These are phyloP conservation scores for Quercus bicolor DNA, from an alignment of 306 rosid species.

Conservation along the genomic window DNA sequence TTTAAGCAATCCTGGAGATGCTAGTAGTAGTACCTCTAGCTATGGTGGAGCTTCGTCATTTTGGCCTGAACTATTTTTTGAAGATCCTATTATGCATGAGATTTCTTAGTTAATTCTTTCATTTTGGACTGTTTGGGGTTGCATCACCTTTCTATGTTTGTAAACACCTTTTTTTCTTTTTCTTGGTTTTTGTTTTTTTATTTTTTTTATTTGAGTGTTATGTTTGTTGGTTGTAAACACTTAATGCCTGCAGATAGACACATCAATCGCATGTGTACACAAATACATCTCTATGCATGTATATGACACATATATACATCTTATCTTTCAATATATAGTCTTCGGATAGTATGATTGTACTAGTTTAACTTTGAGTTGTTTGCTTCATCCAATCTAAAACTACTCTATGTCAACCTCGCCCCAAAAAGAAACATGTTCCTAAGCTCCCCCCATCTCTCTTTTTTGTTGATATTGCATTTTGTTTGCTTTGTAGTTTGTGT, in stretches of 20 bases:
- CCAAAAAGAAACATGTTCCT: too few species aligned
- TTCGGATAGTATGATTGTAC: background rate
- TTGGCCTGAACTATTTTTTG: slow-evolving; percentile 56
- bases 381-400: background rate
- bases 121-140: slow-evolving; percentile 5
- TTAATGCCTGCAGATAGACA: slow-evolving; percentile 21
- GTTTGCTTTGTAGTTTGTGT: background rate
- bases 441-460: background rate
- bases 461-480: background rate
- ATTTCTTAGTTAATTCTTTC: slow-evolving; percentile 37
- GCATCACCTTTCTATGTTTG: slow-evolving; percentile 22
- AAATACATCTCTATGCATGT: background rate
- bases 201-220: too few species aligned
- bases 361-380: background rate
- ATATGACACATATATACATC: background rate
- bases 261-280: background rate
- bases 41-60: slow-evolving; percentile 48
- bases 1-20: slow-evolving; percentile 45
- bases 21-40: slow-evolving; percentile 52
- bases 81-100: slow-evolving; percentile 42
- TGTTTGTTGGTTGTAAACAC: background rate
- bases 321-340: background rate
- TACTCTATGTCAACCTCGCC: background rate
- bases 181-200: background rate
- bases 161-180: background rate